Evolutionary conservation across 2,329 filamentous ascomycete species (phyloP).

Genomic region (Taxawa tesnikishii): DNA sequence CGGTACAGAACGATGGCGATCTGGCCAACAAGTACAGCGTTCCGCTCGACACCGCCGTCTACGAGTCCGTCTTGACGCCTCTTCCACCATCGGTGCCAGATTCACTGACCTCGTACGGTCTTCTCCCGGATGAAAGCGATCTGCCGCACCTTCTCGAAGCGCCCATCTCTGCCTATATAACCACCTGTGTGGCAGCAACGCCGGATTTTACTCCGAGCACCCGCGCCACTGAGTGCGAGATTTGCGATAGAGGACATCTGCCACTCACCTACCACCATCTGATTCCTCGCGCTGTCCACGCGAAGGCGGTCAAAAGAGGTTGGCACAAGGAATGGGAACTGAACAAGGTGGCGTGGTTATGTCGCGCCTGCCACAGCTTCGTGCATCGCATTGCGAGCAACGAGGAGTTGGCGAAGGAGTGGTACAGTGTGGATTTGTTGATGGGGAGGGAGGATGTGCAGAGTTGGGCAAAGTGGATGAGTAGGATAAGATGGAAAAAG

Average conservation of each 20-base stretch:
- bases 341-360: slow-evolving; percentile 76
- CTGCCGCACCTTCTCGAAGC: slow-evolving; percentile 47
- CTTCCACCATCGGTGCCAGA: slow-evolving; percentile 52
- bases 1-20: slow-evolving; percentile 34
- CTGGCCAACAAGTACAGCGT: slow-evolving; percentile 45
- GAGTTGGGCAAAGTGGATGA: slow-evolving; percentile 62
- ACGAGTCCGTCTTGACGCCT: slow-evolving; percentile 36
- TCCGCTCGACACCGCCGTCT: slow-evolving; percentile 28
- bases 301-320: slow-evolving; percentile 60
- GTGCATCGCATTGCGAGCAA: slow-evolving; percentile 65
- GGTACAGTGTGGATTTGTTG: slow-evolving; percentile 61
- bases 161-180: slow-evolving; percentile 51
- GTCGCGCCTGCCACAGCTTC: slow-evolving; percentile 70
- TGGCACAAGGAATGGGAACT: slow-evolving; percentile 68
- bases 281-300: slow-evolving; percentile 67
- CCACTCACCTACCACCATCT: slow-evolving; percentile 74
- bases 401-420: slow-evolving; percentile 63
- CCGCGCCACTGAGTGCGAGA: slow-evolving; percentile 52
- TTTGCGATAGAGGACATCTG: slow-evolving; percentile 64
- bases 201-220: slow-evolving; percentile 42
- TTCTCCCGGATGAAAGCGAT: slow-evolving; percentile 39
- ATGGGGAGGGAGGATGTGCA: slow-evolving; percentile 58
- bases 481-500: slow-evolving; percentile 64
- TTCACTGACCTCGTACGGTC: slow-evolving; percentile 53
- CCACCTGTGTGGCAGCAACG: slow-evolving; percentile 45